These are phyloP conservation scores for Botryotinia calthae DNA, from an alignment of 2,329 filamentous ascomycete species.

Conservation along the genomic window DNA sequence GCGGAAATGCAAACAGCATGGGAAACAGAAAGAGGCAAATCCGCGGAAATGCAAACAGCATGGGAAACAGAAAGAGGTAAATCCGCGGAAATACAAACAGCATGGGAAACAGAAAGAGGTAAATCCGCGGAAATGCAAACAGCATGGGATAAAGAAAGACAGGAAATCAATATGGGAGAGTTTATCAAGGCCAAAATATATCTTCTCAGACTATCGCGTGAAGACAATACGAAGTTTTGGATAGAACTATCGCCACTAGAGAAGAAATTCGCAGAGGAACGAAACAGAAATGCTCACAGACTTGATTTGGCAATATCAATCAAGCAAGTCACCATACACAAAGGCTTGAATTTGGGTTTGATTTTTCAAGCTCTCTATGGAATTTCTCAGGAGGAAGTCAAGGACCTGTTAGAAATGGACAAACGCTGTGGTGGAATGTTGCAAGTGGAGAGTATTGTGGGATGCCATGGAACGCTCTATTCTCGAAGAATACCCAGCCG, in stretches of 20 bases:
- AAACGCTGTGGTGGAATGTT: neutral
- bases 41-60: no score
- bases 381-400: neutral
- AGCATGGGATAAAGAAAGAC: neutral
- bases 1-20: no score
- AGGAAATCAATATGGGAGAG: neutral
- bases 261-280: no score
- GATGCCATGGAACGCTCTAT: neutral
- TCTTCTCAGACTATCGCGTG: neutral
- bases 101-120: fast-evolving
- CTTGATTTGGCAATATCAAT: neutral
- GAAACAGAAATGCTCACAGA: neutral
- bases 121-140: neutral
- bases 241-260: neutral
- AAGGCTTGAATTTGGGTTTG: neutral
- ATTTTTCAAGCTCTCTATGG: neutral
- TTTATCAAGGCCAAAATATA: neutral
- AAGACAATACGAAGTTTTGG: neutral
- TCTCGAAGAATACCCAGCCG: neutral
- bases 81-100: no score
- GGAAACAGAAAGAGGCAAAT: no score
- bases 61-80: no score
- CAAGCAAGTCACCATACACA: neutral
- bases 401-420: neutral
- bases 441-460: neutral